Conservation (phyloP, 2,329 filamentous ascomycete species). For the Aaosphaeria pasadenensis region DNA sequence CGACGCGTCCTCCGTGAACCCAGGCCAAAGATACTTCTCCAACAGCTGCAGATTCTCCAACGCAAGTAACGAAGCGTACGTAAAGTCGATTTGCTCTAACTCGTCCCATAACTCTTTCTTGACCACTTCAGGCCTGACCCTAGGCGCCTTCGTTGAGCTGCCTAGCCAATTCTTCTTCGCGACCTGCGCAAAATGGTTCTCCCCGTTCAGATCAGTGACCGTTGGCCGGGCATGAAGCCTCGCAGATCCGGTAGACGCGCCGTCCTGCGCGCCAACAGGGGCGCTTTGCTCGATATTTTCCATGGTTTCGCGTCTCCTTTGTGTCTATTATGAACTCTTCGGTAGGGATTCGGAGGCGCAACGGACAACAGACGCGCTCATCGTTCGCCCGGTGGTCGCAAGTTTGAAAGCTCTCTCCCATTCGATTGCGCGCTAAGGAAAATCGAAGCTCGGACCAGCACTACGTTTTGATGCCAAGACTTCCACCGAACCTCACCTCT, state of each 20-base stretch:
- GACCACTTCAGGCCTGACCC: slow-evolving; percentile 75
- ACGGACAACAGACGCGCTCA: slow-evolving; percentile 17
- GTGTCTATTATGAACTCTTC: background rate
- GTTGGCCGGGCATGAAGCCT: slow-evolving; percentile 53
- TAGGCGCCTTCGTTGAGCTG: slow-evolving; percentile 59
- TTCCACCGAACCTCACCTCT: slow-evolving; percentile 12
- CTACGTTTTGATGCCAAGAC: slow-evolving; percentile 4
- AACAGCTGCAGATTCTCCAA: slow-evolving; percentile 89
- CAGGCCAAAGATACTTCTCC: slow-evolving; percentile 93
- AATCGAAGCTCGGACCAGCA: slow-evolving; percentile 7
- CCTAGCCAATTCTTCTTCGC: slow-evolving; percentile 80
- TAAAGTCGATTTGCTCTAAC: slow-evolving; percentile 77
- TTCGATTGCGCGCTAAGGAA: slow-evolving; percentile 29
- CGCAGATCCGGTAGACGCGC: slow-evolving; percentile 17
- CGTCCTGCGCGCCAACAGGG: slow-evolving; percentile 13
- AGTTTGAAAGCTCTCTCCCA: background rate
- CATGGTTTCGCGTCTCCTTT: slow-evolving; percentile 16
- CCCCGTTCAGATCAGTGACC: slow-evolving; percentile 67
- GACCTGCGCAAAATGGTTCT: slow-evolving; percentile 63
- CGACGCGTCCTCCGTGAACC: slow-evolving; percentile 81
- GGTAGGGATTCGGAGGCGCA: slow-evolving; percentile 8
- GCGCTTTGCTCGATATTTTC: slow-evolving; percentile 16
- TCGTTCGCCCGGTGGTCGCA: slow-evolving; percentile 18
- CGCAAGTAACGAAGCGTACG: slow-evolving; percentile 71
- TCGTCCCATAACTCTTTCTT: slow-evolving; percentile 88